Conservation (phyloP, 352 stramenopile genomes). For the Pythium rhizo-oryzae region DNA sequence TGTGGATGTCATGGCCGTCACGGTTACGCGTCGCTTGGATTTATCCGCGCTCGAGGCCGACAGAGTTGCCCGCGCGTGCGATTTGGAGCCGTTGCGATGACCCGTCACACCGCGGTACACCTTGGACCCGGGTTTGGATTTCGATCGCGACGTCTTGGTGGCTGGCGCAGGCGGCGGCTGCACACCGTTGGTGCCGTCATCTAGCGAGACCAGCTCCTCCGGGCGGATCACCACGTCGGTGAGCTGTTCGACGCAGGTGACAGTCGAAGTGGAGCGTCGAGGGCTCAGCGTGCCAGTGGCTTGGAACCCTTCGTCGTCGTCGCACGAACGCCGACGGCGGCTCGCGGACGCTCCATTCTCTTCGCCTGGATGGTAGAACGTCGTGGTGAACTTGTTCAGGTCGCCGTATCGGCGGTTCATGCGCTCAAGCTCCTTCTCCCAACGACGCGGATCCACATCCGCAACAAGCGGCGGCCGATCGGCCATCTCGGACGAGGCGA, state of each 20-base stretch:
- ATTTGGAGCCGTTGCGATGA: conserved; percentile 19
- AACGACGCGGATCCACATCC: conserved; percentile 21
- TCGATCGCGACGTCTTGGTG: conserved; percentile 3
- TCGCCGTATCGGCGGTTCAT: conserved; percentile 65
- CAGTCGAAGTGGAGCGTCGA: not conserved
- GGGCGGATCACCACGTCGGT: conserved; percentile 23
- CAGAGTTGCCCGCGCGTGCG: not conserved
- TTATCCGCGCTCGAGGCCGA: not conserved
- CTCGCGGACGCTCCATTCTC: not conserved
- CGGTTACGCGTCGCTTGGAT: conserved; percentile 1
- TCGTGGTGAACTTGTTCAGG: conserved; percentile 31
- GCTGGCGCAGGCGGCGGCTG: conserved; percentile 1
- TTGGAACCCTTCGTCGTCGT: not conserved
- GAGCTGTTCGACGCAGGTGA: conserved; percentile 16
- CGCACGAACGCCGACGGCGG: conserved; percentile 8
- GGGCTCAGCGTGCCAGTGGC: not conserved
- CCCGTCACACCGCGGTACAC: conserved; percentile 18
- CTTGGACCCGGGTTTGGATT: conserved; percentile 9
- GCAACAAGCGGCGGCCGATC: not conserved
- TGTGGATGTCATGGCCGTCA: not conserved
- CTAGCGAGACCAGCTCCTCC: conserved; percentile 2
- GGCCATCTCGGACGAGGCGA: conserved; percentile 35
- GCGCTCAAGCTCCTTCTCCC: conserved; percentile 53
- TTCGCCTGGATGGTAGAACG: conserved; percentile 29
- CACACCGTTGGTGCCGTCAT: not conserved